Base-by-base conservation (phyloP, 495 filamentous ascomycete species). In the Hypoxylon fragiforme region DNA sequence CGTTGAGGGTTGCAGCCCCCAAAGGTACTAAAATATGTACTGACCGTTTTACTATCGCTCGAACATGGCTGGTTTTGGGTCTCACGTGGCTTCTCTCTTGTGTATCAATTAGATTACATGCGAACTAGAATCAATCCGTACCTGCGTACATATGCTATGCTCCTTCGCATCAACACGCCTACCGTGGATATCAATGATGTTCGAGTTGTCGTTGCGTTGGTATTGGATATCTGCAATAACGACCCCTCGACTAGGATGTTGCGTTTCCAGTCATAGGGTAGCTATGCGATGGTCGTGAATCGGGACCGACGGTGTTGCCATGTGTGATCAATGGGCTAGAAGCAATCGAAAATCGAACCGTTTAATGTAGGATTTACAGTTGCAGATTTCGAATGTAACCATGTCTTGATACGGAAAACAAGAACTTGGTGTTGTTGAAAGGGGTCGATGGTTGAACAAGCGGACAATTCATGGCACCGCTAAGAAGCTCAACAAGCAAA, bases 261-360 rank as follows among this genome's bases (percentile, higher is more conserved):
- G 40, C 11, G 15, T 28, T 38, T 7, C 35, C 32, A 37, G 22
- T 11, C 50, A 32, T n/a, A 31, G 28, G 8, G 18, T 28, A 9
- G 24, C n/a, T 28, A 28, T 28, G 24, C 4, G 16, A 51, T 21
- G 28, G 36, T 42, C 20, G 54, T 14, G 12, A 51, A 28, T 60
- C 56, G 45, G 57, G 57, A 50, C 45, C 45, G 50, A 60, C 9
- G 15, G 26, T 12, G 28, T 22, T n/a, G 30, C 44, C 35, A 45
- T 26, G 40, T 50, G 45, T 13, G 21, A 40, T 50, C 9, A 28
- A 9, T 31, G 18, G 11, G 24, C 15, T 30, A 38, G 31, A 9
- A 15, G 3, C n/a, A 5, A 13, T 34, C 31, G 12, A 7, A n/a
- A 13, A n/a, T 7, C 3, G n/a, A 34, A 34, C 9, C 24, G 24